phyloP scores from a whole-genome alignment of 129 eudicot genomes.

The Centrapalus pauciflorus region DNA sequence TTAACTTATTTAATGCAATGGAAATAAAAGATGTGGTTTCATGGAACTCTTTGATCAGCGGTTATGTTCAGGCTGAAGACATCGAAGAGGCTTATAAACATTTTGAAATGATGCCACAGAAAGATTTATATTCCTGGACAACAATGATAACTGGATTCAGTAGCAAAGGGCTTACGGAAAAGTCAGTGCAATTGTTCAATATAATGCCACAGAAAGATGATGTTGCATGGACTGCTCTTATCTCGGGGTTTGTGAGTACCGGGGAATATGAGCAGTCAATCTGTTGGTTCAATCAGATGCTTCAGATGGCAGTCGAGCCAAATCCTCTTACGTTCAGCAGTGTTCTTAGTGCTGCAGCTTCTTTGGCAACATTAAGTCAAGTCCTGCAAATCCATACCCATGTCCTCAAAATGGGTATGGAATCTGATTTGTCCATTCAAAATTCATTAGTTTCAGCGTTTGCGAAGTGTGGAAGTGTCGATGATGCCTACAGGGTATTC shows the following conservation, averaged over 20 bases:
- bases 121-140: constrained; percentile 70
- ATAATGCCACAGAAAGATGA: constrained; percentile 71
- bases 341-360: constrained; percentile 65
- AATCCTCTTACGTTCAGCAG: constrained; percentile 65
- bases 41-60: constrained; percentile 64
- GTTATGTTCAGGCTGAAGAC: constrained; percentile 49
- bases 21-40: constrained; percentile 51
- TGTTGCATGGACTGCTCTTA: constrained; percentile 75
- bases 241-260: constrained; percentile 63
- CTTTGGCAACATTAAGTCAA: constrained; percentile 50
- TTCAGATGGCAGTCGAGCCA: constrained; percentile 43
- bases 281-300: constrained; percentile 55
- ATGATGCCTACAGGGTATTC: constrained; percentile 49
- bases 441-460: constrained; percentile 64
- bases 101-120: constrained; percentile 37
- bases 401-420: constrained; percentile 41
- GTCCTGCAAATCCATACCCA: constrained; percentile 59
- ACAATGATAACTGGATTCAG: constrained; percentile 68
- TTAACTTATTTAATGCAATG: constrained; percentile 40
- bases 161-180: constrained; percentile 41
- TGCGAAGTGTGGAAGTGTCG: constrained; percentile 60
- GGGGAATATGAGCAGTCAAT: constrained; percentile 51
- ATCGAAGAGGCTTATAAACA: constrained; percentile 47
- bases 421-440: constrained; percentile 57
- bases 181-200: constrained; percentile 49